Percentiles rank a stretch among this genome's conserved stretches.
phyloP scores from a whole-genome alignment of 1,284 basidiomycete species.

The Moniliella sp. region DNA sequence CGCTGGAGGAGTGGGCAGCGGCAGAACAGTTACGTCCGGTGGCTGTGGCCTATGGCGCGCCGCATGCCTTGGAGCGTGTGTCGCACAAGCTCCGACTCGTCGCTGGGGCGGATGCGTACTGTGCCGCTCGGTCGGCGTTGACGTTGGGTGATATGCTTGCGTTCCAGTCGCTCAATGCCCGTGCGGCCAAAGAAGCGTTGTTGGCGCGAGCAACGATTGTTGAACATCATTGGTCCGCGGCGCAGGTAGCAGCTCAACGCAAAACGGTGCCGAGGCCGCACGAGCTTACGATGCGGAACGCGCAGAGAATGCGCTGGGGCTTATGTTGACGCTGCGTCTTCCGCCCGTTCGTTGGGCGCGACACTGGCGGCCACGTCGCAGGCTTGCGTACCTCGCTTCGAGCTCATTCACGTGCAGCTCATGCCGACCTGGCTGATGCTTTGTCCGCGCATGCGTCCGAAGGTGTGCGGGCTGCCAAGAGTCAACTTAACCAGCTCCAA shows the following conservation, averaged over 20 bases:
- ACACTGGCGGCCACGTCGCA: too few species aligned
- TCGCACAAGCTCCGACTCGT: slow-evolving; percentile 1
- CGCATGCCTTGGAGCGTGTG: neutral
- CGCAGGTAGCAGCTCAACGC: too few species aligned
- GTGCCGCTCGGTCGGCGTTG: neutral
- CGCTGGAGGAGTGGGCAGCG: too few species aligned
- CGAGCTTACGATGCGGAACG: too few species aligned
- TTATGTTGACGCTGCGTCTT: too few species aligned
- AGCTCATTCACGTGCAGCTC: neutral
- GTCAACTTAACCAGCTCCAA: too few species aligned
- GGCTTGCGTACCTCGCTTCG: neutral
- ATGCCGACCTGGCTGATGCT: neutral
- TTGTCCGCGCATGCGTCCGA: neutral
- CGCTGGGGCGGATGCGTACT: slow-evolving; percentile 1
- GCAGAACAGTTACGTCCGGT: neutral
- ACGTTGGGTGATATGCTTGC: slow-evolving; percentile 4
- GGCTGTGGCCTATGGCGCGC: neutral
- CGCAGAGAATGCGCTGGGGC: too few species aligned
- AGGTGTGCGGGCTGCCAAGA: too few species aligned
- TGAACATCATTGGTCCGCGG: slow-evolving; percentile 21
- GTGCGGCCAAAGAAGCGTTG: slow-evolving; percentile 20
- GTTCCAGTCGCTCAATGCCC: slow-evolving; percentile 21
- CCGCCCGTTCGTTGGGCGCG: too few species aligned
- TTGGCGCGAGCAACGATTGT: slow-evolving; percentile 23
- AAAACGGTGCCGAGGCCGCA: too few species aligned